Evolutionary conservation across 106 monocot genomes (phyloP), one percentile per base, ranked within the genome.

Genomic region (Iris macrosiphon): DNA sequence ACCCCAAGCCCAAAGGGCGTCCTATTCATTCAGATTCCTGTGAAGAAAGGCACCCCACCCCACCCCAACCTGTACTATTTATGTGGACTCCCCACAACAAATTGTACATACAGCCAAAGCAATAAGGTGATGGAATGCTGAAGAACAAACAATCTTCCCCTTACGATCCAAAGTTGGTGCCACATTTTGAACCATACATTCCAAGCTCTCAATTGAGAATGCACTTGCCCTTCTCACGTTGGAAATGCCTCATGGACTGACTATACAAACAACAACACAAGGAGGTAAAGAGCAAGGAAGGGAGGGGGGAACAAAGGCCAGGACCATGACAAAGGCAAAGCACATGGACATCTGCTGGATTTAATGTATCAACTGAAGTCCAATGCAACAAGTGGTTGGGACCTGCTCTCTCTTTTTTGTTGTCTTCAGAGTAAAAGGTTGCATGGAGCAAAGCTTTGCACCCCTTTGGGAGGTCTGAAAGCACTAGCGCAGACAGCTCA

Each of bases 301-400:
- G 16, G 4, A 7, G 18, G 11, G 35, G 38, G 23, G 37, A 38
- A 37, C 34, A 26, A 26, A 16, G 42, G 7, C 45, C 4, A 44
- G 8, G 18, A 29, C 30, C 60, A n/a, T n/a, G n/a, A n/a, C n/a
- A n/a, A n/a, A n/a, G n/a, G n/a, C n/a, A n/a, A n/a, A n/a, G 30
- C 45, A 45, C 45, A 45, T 45, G 60, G 17, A 22, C 31, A 31
- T 22, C 60, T 45, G 45, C 45, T 60, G 45, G 60, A 45, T 60
- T 31, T 31, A n/a, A 28, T 15, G 57, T 57, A 39, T 30, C 37
- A 31, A 17, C 45, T 30, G 59, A 42, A 16, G 28, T 41, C 33
- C 33, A 41, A 25, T 31, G 41, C n/a, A 31, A 27, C 27, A 29
- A 59, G 42, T 59, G 22, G 13, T 23, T 41, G 58, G 25, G 31